Evolutionary conservation across 2,329 filamentous ascomycete species (phyloP), one percentile per base, ranked within the genome.

Genomic region (Aspergillus ochraceoroseus): DNA sequence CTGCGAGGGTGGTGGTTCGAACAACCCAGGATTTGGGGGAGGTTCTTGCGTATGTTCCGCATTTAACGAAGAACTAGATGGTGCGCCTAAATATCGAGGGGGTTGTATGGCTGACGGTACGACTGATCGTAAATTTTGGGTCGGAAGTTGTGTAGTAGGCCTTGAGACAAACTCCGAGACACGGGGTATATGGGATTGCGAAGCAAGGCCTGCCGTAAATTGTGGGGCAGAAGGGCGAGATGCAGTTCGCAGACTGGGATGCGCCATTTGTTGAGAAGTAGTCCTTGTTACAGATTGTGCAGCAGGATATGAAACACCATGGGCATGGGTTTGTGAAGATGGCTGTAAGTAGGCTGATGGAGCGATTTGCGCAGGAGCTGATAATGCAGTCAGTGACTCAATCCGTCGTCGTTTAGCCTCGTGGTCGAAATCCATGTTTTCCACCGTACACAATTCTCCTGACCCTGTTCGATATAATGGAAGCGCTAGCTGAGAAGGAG

Each of bases 391-490:
- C 13, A 35, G 25, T 18, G 37, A 9, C n/a, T 39, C 47, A 17
- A 49, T 14, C 17, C 45, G 41, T 29, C 47, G 47, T 15, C 45
- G 41, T 29, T 52, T 54, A 5, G 38, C 35, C 25, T 41, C 33
- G 23, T 33, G 44, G 6, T 9, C 28, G 5, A 41, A 15, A 27
- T 43, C 23, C 14, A 23, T 5, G 5, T 39, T 18, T 3, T n/a
- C 14, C 3, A 19, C 11, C 8, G 14, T 18, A 11, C 30, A 17
- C 4, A 33, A 27, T 5, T 29, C 20, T 9, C 17, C 14, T 8
- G 31, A 15, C 5, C 8, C 26, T n/a, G 17, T 14, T 19, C 36
- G 32, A 3, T n/a, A n/a, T 12, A 37, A 14, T 20, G 40, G 19
- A 14, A 36, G 29, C 9, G 17, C 29, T 19, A 23, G 34, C 12